Base-by-base conservation (phyloP, 2,329 filamentous ascomycete genomes). In the Pseudopyricularia cyperi region DNA sequence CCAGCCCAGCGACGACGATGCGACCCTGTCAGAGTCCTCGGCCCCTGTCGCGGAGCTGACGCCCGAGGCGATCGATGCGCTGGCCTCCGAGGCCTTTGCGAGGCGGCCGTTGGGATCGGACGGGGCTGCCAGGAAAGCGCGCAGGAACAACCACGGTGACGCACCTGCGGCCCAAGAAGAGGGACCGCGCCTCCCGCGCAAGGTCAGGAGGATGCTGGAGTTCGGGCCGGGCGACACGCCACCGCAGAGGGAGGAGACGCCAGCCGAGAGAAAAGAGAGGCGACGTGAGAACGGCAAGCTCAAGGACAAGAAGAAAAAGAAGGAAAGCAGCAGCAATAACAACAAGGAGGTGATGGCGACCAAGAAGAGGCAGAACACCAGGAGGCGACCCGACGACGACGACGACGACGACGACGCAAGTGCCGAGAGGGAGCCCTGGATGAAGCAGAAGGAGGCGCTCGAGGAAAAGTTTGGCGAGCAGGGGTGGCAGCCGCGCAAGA, bases 401-500 rank as follows among this genome's bases (percentile, higher is more conserved):
- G n/a, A n/a, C 17, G 55, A 56, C 22, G 57, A 55, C 50, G 56
- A 52, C 28, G 48, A 54, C 24, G 56, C 33, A 22, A 44, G 17
- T 49, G n/a, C 54, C 42, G 28, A 50, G 12, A 52, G 48, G 32
- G 60, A 62, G 32, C n/a, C 47, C 3, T 97, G 93, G 93, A 75
- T 79, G 63, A 65, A 79, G 14, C 85, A 96, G 58, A 96, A 95
- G 64, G 71, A 70, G 2, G 85, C 82, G 0, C 68, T 94, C 34
- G 78, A 83, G 59, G 67, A 79, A 55, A 98, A 97, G 62, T 93
- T 96, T 57, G 19, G 19, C 11, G 80, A 80, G 2, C 78, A 83
- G 7, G 81, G 83, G 9, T 98, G 91, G 90, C 75, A 76, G 28
- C 91, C 93, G 30, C 77, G 79, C 48, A 96, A 95, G 67, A 83